phyloP scores from a whole-genome alignment of 345 rosid species.

The Moricandia arvensis region DNA sequence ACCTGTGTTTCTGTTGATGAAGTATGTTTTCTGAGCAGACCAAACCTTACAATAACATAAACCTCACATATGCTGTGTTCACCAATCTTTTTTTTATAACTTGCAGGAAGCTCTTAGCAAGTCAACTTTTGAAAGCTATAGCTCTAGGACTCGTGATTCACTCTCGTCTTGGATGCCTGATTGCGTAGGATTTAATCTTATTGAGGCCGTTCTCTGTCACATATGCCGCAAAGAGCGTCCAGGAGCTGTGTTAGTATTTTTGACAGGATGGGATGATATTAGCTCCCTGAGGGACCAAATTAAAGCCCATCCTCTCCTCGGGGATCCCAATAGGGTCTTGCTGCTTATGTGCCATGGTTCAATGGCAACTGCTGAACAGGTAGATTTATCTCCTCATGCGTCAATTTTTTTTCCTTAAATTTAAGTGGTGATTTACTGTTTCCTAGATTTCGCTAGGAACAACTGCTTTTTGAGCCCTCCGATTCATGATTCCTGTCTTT shows the following conservation, averaged over 20 bases:
- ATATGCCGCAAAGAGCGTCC: constrained; percentile 92
- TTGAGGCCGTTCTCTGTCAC: constrained; percentile 94
- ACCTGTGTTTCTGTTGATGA: background rate
- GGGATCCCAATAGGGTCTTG: constrained; percentile 94
- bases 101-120: constrained; percentile 87
- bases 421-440: background rate
- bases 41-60: background rate
- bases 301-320: constrained; percentile 94
- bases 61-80: background rate
- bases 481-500: background rate
- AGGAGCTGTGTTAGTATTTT: constrained; percentile 91
- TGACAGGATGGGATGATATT: constrained; percentile 99
- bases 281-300: constrained; percentile 89
- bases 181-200: constrained; percentile 90
- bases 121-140: constrained; percentile 79
- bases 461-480: background rate
- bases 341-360: constrained; percentile 94
- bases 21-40: constrained; percentile 4
- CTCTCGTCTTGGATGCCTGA: constrained; percentile 91
- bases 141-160: constrained; percentile 85
- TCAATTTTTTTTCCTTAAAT: constrained; percentile 12
- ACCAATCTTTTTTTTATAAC: background rate
- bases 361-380: constrained; percentile 98
- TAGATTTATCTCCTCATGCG: constrained; percentile 21
- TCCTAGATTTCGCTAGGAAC: background rate